Evolutionary conservation across 768 basidiomycete genomes (phyloP), one percentile per base, ranked within the genome.

Genomic region (Podaxis sp.): DNA sequence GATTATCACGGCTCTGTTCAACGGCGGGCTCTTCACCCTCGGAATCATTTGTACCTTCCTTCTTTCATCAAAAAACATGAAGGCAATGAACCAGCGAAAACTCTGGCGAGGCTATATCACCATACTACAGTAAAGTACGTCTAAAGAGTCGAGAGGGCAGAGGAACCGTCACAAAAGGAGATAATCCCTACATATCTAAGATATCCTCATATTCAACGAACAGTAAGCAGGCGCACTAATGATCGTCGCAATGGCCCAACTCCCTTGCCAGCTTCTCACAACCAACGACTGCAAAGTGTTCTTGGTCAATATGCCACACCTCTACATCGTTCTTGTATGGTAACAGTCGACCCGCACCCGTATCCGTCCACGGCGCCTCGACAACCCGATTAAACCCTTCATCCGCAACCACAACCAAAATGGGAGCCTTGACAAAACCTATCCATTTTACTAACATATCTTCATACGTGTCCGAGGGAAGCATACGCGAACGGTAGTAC

Each of bases 281-380:
- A 6, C 59, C 50, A 52, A 52, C 50, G 7, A 60, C 26, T 15
- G 24, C 22, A 26, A 53, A 60, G 22, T 52, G 49, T 26, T 36
- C 58, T 15, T 40, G 37, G 17, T 60, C 59, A 53, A 60, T 17
- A 20, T 60, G 51, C 38, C 52, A 28, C 11, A 60, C 28, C 28
- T 53, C 49, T 20, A 60, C 33, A 41, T 60, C 40, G 28, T 38
- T 37, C 49, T 51, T 40, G 30, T 40, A 15, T 10, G 22, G 12
- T 0, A 52, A 28, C 50, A 60, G 0, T 28, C 49, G 30, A 8
- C 40, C 37, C 26, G 38, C 59, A 2, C 59, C 51, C 50, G 30
- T 51, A 24, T 59, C 58, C 0, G 33, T 17, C 58, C 58, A 59
- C 1, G 50, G 50, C 58, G 40, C 40, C 17, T 40, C 48, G 20